Evolutionary conservation across 176 grass and related monocot genomes (phyloP).

Genomic region (Melocanna baccifera): DNA sequence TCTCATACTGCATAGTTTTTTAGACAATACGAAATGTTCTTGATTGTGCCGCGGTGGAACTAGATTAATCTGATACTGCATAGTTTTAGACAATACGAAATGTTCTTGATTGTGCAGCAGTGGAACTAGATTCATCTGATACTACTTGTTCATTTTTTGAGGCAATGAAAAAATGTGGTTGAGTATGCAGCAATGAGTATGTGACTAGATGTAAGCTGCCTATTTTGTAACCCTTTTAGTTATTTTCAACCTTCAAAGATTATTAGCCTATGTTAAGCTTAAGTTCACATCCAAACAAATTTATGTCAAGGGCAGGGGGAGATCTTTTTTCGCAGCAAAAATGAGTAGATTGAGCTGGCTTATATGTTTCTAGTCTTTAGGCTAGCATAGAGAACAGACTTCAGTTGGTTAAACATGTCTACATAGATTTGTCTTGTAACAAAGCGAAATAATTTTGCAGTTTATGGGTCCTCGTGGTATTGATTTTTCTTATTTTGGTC

Average conservation of each 20-base stretch:
- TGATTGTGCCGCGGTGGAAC: background rate
- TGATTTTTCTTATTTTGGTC: conserved; percentile 36
- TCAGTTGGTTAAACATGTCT: background rate
- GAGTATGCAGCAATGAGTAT: background rate
- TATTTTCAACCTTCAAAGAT: background rate
- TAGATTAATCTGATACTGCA: background rate
- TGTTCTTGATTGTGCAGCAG: background rate
- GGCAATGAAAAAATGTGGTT: background rate
- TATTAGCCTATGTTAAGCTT: background rate
- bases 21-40: background rate
- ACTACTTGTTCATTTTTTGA: background rate
- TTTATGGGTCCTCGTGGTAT: background rate
- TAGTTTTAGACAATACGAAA: background rate
- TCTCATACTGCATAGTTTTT: background rate
- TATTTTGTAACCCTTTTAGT: background rate
- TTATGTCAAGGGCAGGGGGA: background rate
- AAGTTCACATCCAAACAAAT: background rate
- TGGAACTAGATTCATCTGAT: background rate
- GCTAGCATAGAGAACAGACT: background rate
- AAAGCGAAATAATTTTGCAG: background rate
- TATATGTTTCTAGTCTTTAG: background rate
- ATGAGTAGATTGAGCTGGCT: background rate
- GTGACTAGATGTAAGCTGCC: background rate
- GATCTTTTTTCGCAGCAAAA: background rate
- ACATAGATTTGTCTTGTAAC: background rate